Evolutionary conservation across 768 basidiomycete species (phyloP).

Genomic region (Austroboletus festivus): DNA sequence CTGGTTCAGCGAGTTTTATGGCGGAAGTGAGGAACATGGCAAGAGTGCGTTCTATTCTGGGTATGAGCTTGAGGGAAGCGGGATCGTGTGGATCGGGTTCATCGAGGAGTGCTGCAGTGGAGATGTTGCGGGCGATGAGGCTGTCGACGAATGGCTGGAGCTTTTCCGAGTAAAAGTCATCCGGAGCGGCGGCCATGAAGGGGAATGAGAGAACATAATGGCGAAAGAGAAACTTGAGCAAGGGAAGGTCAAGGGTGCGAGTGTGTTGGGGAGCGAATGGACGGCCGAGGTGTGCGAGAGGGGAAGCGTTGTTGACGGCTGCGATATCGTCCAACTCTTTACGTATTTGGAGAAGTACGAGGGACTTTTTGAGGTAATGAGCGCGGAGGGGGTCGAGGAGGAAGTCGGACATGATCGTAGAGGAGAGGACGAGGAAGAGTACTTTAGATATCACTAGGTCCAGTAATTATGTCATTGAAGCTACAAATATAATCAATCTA

Average conservation of each 20-base stretch:
- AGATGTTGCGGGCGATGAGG: slow-evolving; percentile 75
- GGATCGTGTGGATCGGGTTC: slow-evolving; percentile 55
- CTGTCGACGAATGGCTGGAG: slow-evolving; percentile 91
- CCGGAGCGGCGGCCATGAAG: slow-evolving; percentile 85
- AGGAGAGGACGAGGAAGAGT: slow-evolving; percentile 9
- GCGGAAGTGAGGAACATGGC: slow-evolving; percentile 79
- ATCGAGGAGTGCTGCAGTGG: slow-evolving; percentile 57
- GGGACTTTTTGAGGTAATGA: slow-evolving; percentile 97
- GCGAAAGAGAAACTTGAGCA: slow-evolving; percentile 85
- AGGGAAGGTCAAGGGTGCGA: slow-evolving; percentile 70
- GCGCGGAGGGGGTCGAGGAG: slow-evolving; percentile 82
- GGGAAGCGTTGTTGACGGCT: slow-evolving; percentile 46
- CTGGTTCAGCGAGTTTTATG: slow-evolving; percentile 76
- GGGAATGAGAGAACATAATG: slow-evolving; percentile 95
- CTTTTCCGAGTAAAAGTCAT: slow-evolving; percentile 91
- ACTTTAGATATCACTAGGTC: too few relatives aligned
- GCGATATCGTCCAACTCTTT: slow-evolving; percentile 73
- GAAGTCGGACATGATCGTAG: not conserved
- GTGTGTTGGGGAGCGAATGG: slow-evolving; percentile 74
- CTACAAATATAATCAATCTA: slow-evolving; percentile 2
- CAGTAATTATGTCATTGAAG: too few relatives aligned
- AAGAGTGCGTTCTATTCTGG: slow-evolving; percentile 81
- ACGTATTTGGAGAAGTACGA: slow-evolving; percentile 81
- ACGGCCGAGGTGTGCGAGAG: slow-evolving; percentile 83
- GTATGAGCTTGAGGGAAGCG: slow-evolving; percentile 64